These are phyloP conservation scores for Dissophora globulifera DNA, from an alignment of 192 early-diverging fungal genomes.

Conservation along the genomic window DNA sequence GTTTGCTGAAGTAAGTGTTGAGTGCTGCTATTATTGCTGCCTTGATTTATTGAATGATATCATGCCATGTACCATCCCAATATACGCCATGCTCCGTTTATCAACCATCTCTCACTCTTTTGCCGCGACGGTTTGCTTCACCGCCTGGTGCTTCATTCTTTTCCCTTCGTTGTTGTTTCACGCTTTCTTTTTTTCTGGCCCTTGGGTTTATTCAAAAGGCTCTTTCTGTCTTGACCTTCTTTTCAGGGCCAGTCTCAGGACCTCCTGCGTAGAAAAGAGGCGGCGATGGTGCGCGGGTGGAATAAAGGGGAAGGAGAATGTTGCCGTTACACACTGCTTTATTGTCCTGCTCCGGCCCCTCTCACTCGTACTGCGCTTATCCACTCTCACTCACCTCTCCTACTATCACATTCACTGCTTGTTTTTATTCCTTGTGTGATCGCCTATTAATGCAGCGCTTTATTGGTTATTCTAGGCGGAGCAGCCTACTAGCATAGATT, in stretches of 20 bases:
- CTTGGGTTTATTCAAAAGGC: background rate
- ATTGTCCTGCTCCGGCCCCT: too few species aligned
- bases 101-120: background rate
- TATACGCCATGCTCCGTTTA: background rate
- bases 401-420: background rate
- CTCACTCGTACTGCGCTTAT: too few species aligned
- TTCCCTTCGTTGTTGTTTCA: background rate
- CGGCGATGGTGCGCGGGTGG: background rate
- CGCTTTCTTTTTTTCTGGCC: background rate
- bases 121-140: too few species aligned
- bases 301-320: background rate
- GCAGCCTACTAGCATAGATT: background rate
- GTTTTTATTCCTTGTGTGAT: background rate
- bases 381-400: too few species aligned
- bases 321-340: too few species aligned
- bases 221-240: constrained; percentile 4
- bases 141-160: too few species aligned
- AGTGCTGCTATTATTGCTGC: background rate
- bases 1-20: constrained; percentile 25
- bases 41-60: background rate
- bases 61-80: background rate
- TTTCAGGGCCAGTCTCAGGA: constrained; percentile 9
- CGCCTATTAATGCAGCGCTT: too few species aligned
- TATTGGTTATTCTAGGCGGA: background rate
- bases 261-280: constrained; percentile 9